Evolutionary conservation across 306 rosid species (phyloP).

Genomic region (Casuarina cunninghamiana): DNA sequence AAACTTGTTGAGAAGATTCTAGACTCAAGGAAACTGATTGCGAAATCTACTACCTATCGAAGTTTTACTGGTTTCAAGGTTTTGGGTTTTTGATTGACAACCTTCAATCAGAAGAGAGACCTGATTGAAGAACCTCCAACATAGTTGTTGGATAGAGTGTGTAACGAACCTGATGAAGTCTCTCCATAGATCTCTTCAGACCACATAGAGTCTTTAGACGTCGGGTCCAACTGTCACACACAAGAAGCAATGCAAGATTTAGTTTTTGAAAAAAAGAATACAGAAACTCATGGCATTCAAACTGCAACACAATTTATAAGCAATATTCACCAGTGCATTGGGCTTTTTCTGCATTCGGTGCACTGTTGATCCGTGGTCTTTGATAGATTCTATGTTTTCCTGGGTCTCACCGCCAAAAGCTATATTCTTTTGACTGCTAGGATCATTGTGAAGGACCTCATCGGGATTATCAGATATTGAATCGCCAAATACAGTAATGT

Average conservation of each 20-base stretch:
- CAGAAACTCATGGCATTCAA: too few species aligned
- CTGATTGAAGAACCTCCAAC: background rate
- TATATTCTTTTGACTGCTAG: slow-evolving; percentile 21
- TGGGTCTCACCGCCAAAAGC: background rate
- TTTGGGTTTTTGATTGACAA: too few species aligned
- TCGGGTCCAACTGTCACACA: slow-evolving; percentile 27
- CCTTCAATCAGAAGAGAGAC: background rate
- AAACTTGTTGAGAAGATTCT: too few species aligned
- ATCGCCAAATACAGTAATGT: slow-evolving; percentile 5
- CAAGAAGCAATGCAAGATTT: background rate
- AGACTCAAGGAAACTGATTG: too few species aligned
- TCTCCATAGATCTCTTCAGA: slow-evolving; percentile 29
- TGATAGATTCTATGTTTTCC: slow-evolving; percentile 1
- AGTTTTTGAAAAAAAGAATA: slow-evolving; percentile 16
- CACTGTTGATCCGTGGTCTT: slow-evolving; percentile 33
- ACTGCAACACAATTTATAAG: too few species aligned
- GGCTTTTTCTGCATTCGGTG: slow-evolving; percentile 19
- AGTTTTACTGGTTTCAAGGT: too few species aligned
- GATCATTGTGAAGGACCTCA: slow-evolving; percentile 34
- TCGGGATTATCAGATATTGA: slow-evolving; percentile 33
- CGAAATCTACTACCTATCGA: too few species aligned
- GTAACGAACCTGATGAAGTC: slow-evolving; percentile 1
- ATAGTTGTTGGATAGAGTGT: background rate
- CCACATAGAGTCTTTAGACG: slow-evolving; percentile 22
- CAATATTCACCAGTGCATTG: slow-evolving; percentile 46